Evolutionary conservation across 2,329 filamentous ascomycete genomes (phyloP).

Genomic region (Scedosporium dehoogii): DNA sequence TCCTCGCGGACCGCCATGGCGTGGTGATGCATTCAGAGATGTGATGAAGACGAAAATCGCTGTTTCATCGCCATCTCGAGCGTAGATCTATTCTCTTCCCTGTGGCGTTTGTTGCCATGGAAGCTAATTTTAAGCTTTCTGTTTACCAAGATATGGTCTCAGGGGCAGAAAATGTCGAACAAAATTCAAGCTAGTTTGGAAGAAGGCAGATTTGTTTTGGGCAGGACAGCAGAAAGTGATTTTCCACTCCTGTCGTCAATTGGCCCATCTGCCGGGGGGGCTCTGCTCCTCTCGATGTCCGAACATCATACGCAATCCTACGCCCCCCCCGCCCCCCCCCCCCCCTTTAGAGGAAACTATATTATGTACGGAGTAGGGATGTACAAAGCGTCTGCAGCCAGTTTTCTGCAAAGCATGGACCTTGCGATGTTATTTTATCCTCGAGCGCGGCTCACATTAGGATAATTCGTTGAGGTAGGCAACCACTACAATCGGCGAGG

Average conservation of each 20-base stretch:
- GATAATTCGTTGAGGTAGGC: background rate
- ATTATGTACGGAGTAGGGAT: background rate
- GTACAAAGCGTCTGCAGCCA: background rate
- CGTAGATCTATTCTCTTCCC: no score
- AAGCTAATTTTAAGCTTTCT: no score
- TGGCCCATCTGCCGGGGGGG: no score
- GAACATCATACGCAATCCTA: background rate
- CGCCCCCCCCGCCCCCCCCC: background rate
- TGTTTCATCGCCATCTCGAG: no score
- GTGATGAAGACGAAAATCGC: no score
- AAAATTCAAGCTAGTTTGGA: background rate
- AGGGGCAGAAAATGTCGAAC: no score
- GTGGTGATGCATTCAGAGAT: no score
- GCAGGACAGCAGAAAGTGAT: background rate
- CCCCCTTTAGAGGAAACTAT: background rate
- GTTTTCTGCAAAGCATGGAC: background rate
- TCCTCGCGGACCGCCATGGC: no score
- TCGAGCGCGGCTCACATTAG: background rate
- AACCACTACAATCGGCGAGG: background rate
- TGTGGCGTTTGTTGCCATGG: no score
- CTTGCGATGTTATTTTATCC: background rate
- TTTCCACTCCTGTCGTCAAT: no score
- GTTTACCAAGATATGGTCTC: no score
- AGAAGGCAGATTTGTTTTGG: background rate
- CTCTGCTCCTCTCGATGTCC: background rate